Percentiles rank a stretch among this genome's conserved stretches.
Evolutionary conservation across 257 asterid species (phyloP).

Genomic region (Jacaranda copaia): DNA sequence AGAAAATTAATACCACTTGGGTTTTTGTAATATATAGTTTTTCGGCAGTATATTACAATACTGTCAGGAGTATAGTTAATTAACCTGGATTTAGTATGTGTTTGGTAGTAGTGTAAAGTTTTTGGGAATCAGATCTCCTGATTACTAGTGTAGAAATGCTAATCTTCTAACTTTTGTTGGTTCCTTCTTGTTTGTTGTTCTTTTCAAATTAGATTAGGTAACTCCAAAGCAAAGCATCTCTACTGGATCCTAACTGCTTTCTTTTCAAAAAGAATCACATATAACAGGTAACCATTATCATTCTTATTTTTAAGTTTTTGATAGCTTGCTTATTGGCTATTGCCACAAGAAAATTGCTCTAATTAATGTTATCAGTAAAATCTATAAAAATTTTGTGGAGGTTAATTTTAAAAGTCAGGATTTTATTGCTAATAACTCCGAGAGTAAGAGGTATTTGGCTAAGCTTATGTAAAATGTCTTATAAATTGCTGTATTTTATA

Average conservation of each 20-base stretch:
- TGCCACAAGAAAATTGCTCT: too few relatives aligned
- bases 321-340: too few relatives aligned
- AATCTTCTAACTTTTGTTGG: constrained; percentile 42
- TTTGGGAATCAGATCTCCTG: constrained; percentile 41
- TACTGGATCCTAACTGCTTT: background rate
- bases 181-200: constrained; percentile 22
- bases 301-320: too few relatives aligned
- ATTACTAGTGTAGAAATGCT: constrained; percentile 36
- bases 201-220: constrained; percentile 4
- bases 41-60: background rate
- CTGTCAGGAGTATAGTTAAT: constrained; percentile 7
- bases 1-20: constrained; percentile 29
- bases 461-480: too few relatives aligned
- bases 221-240: constrained; percentile 32
- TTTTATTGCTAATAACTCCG: too few relatives aligned
- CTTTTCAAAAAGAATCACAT: too few relatives aligned
- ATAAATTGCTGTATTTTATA: too few relatives aligned
- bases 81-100: constrained; percentile 26
- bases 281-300: too few relatives aligned
- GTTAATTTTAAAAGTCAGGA: too few relatives aligned
- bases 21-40: constrained; percentile 29
- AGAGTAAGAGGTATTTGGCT: too few relatives aligned
- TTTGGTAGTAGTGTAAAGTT: constrained; percentile 40
- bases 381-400: too few relatives aligned
- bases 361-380: too few relatives aligned